phyloP scores from a whole-genome alignment of 768 basidiomycete species.

The Clavaria fumosa region DNA sequence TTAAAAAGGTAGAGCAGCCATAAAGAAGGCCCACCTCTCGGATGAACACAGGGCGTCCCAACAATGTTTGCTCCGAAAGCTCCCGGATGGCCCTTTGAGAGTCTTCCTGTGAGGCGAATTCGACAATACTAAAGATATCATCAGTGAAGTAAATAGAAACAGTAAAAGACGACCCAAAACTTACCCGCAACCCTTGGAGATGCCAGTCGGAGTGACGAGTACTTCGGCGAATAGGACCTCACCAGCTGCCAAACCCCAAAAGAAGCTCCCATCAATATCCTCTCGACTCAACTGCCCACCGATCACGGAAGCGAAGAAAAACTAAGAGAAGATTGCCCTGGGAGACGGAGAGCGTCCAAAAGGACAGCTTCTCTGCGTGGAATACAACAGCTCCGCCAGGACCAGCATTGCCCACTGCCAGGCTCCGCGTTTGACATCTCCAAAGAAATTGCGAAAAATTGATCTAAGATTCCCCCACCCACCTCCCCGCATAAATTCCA shows the following conservation, averaged over 20 bases:
- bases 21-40: conserved; percentile 57
- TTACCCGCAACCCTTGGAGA: conserved; percentile 98
- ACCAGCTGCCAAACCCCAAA: conserved; percentile 89
- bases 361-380: conserved; percentile 20
- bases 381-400: conserved; percentile 16
- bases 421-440: conserved; percentile 20
- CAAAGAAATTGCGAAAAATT: conserved; percentile 34
- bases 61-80: conserved; percentile 75
- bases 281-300: conserved; percentile 48
- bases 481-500: conserved; percentile 99
- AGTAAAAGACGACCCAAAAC: conserved; percentile 19
- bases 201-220: conserved; percentile 86
- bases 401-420: conserved; percentile 14
- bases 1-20: not conserved
- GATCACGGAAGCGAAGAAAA: conserved; percentile 28
- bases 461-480: conserved; percentile 70
- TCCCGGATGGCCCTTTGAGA: conserved; percentile 81
- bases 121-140: conserved; percentile 60
- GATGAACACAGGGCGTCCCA: conserved; percentile 91
- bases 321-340: no score
- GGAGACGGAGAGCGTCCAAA: no score
- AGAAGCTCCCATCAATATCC: conserved; percentile 92
- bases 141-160: conserved; percentile 10
- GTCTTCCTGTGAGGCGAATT: conserved; percentile 83
- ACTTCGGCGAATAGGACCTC: conserved; percentile 99